Evolutionary conservation across 306 rosid genomes (phyloP).

Genomic region (Corylus avellana): DNA sequence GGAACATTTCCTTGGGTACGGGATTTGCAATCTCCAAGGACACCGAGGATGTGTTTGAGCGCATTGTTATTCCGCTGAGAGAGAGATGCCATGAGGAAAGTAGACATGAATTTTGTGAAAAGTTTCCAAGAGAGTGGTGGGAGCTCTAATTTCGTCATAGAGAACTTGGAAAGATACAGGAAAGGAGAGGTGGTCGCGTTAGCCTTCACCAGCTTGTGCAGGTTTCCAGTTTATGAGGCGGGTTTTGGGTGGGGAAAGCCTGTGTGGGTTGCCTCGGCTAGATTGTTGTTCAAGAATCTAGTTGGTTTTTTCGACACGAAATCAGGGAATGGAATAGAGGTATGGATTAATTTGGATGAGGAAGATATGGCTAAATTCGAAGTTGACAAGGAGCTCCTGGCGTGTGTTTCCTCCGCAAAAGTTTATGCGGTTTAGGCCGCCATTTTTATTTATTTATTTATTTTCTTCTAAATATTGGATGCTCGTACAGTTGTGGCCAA

Average conservation of each 20-base stretch:
- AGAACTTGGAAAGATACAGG: neutral
- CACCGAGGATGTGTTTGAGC: constrained; percentile 1
- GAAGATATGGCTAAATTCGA: constrained; percentile 36
- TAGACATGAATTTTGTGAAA: constrained; percentile 31
- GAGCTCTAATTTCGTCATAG: too few species aligned
- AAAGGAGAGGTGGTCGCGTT: constrained; percentile 34
- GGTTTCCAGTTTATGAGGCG: constrained; percentile 48
- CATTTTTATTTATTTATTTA: neutral
- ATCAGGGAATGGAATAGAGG: constrained; percentile 36
- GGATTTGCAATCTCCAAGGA: neutral
- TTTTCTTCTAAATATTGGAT: neutral
- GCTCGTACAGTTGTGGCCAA: neutral
- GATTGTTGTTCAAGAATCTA: constrained; percentile 11
- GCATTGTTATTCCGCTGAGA: constrained; percentile 27
- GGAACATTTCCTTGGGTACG: constrained; percentile 30
- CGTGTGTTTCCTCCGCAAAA: neutral
- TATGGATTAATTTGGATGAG: constrained; percentile 39
- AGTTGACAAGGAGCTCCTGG: constrained; percentile 4
- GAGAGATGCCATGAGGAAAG: constrained; percentile 35
- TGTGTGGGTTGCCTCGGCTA: constrained; percentile 33
- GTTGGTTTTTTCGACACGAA: constrained; percentile 21
- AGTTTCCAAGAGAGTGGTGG: constrained; percentile 10
- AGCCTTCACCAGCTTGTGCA: constrained; percentile 42
- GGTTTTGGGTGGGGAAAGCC: constrained; percentile 56
- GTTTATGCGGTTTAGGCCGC: neutral